Conservation (phyloP, 73 alveolate species). For the Tetrahymena malaccensis region DNA sequence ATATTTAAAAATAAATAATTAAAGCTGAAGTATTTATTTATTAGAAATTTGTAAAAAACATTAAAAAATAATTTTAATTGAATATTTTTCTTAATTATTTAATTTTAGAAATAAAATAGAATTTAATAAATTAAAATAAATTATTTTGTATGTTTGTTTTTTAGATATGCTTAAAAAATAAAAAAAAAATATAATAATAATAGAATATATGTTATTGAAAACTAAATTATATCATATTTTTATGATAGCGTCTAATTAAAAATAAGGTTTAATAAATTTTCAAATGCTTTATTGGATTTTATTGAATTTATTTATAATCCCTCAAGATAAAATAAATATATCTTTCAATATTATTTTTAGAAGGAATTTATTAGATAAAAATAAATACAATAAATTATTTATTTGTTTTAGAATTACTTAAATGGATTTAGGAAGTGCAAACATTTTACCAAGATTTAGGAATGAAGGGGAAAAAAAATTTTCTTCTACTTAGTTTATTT, state of each 20-base stretch:
- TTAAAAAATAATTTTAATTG: too few relatives aligned
- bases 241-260: background rate
- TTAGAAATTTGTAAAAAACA: too few relatives aligned
- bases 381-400: too few relatives aligned
- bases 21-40: too few relatives aligned
- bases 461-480: background rate
- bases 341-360: background rate
- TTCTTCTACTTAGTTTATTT: background rate
- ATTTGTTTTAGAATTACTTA: background rate
- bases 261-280: background rate
- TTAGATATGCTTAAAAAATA: too few relatives aligned
- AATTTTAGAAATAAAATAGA: too few relatives aligned
- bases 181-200: too few relatives aligned
- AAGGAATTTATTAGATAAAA: background rate
- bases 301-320: background rate
- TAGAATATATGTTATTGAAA: background rate
- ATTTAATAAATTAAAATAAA: too few relatives aligned
- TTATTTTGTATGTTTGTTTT: too few relatives aligned
- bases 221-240: too few relatives aligned
- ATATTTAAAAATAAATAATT: too few relatives aligned
- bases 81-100: too few relatives aligned
- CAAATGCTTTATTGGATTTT: background rate
- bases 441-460: background rate
- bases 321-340: background rate
- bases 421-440: background rate